Evolutionary conservation across 768 basidiomycete species (phyloP), one percentile per base, ranked within the genome.

Genomic region (Agaricus blazei): DNA sequence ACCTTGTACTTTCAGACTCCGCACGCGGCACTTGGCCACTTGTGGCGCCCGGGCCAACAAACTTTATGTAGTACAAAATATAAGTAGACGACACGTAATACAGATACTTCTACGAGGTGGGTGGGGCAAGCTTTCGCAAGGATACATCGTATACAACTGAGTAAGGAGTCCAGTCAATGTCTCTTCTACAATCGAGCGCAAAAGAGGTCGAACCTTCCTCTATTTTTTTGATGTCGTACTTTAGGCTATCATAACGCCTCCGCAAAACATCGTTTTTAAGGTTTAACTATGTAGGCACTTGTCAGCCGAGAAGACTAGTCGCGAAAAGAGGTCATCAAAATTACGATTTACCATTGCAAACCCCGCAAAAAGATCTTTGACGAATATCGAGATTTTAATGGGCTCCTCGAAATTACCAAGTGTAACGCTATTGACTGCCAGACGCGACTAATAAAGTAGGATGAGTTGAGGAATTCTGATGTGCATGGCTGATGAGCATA

Each of bases 151-250:
- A 93, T 1, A 92, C 90, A 48, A 93, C 90, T 93, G 59, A 23
- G 54, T 37, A 19, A 19, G 19, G 23, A 27, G 19, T 42, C 26
- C 29, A 38, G 34, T 49, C 54, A 36, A 40, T 60, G 27, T 48
- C 52, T 43, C 23, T n/a, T 31, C 26, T 29, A 45, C 53, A 38
- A 51, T 45, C 14, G 31, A 36, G 14, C 34, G 36, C 27, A 28
- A 48, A 49, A 37, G 29, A 8, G 60, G 74, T 47, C 54, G 19
- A 19, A 81, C 90, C 90, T 84, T 92, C 90, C 72, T 92, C 90
- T 15, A 93, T 87, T 63, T 90, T 91, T 68, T 91, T 91, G 58
- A 93, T 80, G 65, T 91, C 90, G 59, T 92, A 93, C 64, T 93
- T 92, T 34, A 92, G 72, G 59, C 87, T 82, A 64, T 92, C 90